A percentile compares a stretch with the other conserved stretches of the same genome.
Conservation (phyloP, 305 asterid species). For the Solanum aculeatissimum region DNA sequence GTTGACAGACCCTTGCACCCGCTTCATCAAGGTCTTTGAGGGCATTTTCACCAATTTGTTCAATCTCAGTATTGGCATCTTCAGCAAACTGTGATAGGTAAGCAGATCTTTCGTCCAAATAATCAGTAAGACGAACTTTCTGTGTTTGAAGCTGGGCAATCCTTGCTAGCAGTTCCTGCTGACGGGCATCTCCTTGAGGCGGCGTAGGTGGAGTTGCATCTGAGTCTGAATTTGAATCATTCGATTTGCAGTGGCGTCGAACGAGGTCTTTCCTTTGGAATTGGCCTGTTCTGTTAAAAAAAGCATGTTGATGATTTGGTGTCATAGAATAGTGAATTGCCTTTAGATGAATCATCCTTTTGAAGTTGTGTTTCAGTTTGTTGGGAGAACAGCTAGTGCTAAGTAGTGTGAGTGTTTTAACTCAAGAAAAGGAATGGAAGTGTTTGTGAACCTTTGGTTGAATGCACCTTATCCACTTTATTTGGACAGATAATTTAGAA, state of each 20-base stretch:
- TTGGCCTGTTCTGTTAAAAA: constrained; percentile 19
- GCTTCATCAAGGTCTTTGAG: constrained; percentile 82
- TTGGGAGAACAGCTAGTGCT: background rate
- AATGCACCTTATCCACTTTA: constrained; percentile 9
- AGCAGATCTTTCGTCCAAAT: constrained; percentile 71
- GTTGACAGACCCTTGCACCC: constrained; percentile 46
- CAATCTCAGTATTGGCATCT: constrained; percentile 84
- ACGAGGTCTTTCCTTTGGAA: constrained; percentile 25
- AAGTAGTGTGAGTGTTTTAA: background rate
- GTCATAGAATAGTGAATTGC: constrained; percentile 47
- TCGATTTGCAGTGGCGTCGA: constrained; percentile 34
- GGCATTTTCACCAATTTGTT: constrained; percentile 83
- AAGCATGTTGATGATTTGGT: constrained; percentile 19
- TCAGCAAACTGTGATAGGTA: constrained; percentile 79
- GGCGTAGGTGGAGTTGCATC: constrained; percentile 14
- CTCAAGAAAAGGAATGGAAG: background rate
- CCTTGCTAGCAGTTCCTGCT: constrained; percentile 75
- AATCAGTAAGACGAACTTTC: constrained; percentile 74
- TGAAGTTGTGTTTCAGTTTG: background rate
- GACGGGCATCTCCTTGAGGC: constrained; percentile 46
- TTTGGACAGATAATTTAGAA: background rate
- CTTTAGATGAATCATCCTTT: constrained; percentile 50
- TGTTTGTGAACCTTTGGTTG: constrained; percentile 31
- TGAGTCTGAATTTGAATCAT: constrained; percentile 29
- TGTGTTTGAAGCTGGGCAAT: constrained; percentile 86